A percentile compares a stretch with the other conserved stretches of the same genome.
These are phyloP conservation scores for Coniella vitis DNA, from an alignment of 2,329 filamentous ascomycete genomes.

Conservation along the genomic window DNA sequence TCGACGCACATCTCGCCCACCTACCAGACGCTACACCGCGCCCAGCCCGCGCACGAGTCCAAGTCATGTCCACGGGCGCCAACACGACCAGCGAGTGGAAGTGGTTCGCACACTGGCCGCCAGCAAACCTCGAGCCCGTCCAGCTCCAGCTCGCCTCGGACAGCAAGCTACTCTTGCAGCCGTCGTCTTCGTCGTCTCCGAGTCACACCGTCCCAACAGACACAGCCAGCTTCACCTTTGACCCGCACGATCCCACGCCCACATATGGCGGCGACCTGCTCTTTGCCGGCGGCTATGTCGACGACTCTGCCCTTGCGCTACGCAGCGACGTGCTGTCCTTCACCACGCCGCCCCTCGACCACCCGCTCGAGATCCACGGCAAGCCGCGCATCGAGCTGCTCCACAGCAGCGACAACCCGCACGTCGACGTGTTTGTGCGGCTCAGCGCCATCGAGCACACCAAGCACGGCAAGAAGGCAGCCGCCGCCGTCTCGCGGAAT, in stretches of 20 bases:
- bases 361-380: slow-evolving; percentile 19
- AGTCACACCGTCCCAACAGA: background rate
- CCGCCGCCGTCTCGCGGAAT: slow-evolving; percentile 20
- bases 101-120: slow-evolving; percentile 15
- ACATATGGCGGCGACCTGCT: slow-evolving; percentile 17
- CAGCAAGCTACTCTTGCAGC: background rate
- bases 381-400: slow-evolving; percentile 17
- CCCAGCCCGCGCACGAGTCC: slow-evolving; percentile 2
- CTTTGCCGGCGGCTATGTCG: slow-evolving; percentile 12
- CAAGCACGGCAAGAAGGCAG: slow-evolving; percentile 12
- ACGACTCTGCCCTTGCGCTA: slow-evolving; percentile 17
- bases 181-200: no score
- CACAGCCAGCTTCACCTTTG: slow-evolving; percentile 18
- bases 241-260: slow-evolving; percentile 22
- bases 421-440: slow-evolving; percentile 21
- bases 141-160: slow-evolving; percentile 8
- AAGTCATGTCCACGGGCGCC: background rate
- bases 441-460: slow-evolving; percentile 19
- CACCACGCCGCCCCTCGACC: slow-evolving; percentile 17
- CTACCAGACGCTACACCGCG: background rate
- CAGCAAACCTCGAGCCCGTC: background rate
- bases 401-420: slow-evolving; percentile 21
- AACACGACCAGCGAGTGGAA: slow-evolving; percentile 9
- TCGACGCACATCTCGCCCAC: slow-evolving; percentile 11
- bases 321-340: slow-evolving; percentile 21